phyloP scores from a whole-genome alignment of 306 rosid species.

The Arachis hypogaea region DNA sequence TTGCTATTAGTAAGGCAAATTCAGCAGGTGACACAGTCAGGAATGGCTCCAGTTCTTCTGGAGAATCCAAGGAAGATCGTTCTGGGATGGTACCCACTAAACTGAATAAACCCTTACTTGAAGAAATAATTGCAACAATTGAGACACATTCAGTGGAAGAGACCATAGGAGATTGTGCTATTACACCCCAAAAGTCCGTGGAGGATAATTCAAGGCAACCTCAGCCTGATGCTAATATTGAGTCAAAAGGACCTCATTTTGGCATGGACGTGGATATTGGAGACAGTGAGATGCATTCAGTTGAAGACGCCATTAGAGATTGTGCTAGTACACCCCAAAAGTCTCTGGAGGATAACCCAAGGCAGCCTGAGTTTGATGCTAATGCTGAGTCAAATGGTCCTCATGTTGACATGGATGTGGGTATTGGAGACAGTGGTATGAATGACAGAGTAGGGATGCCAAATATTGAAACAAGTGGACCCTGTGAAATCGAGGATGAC shows the following conservation, averaged over 20 bases:
- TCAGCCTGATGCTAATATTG: slow-evolving; percentile 38
- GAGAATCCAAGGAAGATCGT: slow-evolving; percentile 36
- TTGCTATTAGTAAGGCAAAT: slow-evolving; percentile 35
- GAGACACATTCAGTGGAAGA: slow-evolving; percentile 28
- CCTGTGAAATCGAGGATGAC: slow-evolving; percentile 34
- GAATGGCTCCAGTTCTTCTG: slow-evolving; percentile 28
- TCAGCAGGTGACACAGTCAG: slow-evolving; percentile 36
- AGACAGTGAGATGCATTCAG: slow-evolving; percentile 22
- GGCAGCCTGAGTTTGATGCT: slow-evolving; percentile 37
- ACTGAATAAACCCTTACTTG: slow-evolving; percentile 33
- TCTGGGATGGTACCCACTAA: slow-evolving; percentile 33
- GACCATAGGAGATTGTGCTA: slow-evolving; percentile 26
- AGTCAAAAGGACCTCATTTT: slow-evolving; percentile 42
- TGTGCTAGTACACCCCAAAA: slow-evolving; percentile 29
- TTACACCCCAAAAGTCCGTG: slow-evolving; percentile 32
- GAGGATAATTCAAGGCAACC: slow-evolving; percentile 40
- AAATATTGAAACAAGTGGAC: slow-evolving; percentile 43
- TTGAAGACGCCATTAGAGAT: slow-evolving; percentile 36
- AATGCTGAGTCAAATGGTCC: slow-evolving; percentile 43
- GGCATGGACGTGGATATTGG: slow-evolving; percentile 37
- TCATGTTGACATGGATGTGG: slow-evolving; percentile 42
- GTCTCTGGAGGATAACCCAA: slow-evolving; percentile 38
- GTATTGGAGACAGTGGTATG: slow-evolving; percentile 38
- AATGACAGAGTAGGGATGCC: slow-evolving; percentile 38
- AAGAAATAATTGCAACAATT: slow-evolving; percentile 36